Evolutionary conservation across 768 basidiomycete genomes (phyloP), one percentile per base, ranked within the genome.

Genomic region (Suillus ampliporus): DNA sequence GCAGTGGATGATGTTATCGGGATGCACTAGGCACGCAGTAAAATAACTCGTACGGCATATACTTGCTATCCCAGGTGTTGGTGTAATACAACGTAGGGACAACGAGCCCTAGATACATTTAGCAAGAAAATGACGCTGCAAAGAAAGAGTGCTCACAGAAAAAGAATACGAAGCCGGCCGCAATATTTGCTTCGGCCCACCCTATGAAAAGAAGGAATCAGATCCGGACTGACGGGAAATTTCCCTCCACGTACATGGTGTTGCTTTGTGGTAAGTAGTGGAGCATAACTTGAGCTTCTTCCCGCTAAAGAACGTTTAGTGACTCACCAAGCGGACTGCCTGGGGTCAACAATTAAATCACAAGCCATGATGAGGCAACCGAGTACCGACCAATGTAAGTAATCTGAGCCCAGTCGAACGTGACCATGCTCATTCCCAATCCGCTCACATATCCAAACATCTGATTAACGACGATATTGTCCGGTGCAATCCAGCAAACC

Each of bases 331-430:
- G 85, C 0, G 92, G 92, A 26, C 69, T 77, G 11, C 62, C 74
- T 73, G 46, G 21, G 38, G 9, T 17, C 5, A 38, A 17, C 60
- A 35, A 23, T 64, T 5, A 9, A 53, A 43, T 19, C 4, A 56
- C 17, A 17, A n/a, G n/a, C 8, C 1, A 19, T 62, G 35, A 58
- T 21, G 14, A 59, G 0, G 28, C 9, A 5, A n/a, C 17, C 13
- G 10, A 9, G 17, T 15, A 31, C 56, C 57, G 58, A 54, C 74
- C 70, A 8, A 76, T 71, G 61, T 71, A 79, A 10, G 75, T 63
- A 63, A 89, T 86, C 72, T 91, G 88, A 3, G 87, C 79, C 92
- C 92, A 94, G 67, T 94, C 92, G 71, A 94, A 92, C 37, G 90
- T 91, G 69, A 92, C 73, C 64, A 91, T 70, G 65, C 88, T 87